phyloP scores from a whole-genome alignment of 2,329 filamentous ascomycete species.

The Aureobasidium melanogenum region DNA sequence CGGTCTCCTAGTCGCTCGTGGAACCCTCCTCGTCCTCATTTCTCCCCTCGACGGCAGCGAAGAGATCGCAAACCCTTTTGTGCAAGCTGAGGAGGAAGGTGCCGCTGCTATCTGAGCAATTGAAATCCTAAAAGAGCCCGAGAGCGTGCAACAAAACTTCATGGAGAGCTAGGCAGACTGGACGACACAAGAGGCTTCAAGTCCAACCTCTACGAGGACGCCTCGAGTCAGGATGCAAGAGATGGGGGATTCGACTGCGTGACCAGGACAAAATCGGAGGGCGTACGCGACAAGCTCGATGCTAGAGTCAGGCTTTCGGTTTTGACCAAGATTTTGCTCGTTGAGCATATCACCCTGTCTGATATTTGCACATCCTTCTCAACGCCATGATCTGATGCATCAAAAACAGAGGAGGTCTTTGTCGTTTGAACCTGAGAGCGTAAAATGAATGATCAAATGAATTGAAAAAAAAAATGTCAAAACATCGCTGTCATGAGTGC shows the following conservation, averaged over 20 bases:
- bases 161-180: background rate
- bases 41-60: conserved; percentile 91
- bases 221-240: background rate
- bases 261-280: background rate
- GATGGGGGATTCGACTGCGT: background rate
- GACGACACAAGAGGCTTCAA: background rate
- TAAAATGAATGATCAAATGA: no score
- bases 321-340: background rate
- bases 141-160: background rate
- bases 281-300: no score
- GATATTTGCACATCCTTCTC: no score
- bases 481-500: no score
- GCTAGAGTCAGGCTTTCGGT: no score
- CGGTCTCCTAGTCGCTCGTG: conserved; percentile 80
- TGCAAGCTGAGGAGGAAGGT: conserved; percentile 51
- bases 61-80: conserved; percentile 89
- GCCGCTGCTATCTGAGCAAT: conserved; percentile 15
- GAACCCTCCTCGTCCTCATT: conserved; percentile 85
- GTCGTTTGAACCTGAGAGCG: no score
- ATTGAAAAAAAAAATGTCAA: no score
- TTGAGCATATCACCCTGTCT: background rate
- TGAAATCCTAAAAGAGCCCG: background rate
- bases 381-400: background rate
- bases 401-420: background rate
- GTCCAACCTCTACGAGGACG: background rate